phyloP scores from a whole-genome alignment of 163 green algal species.

The Scenedesmus sp. region DNA sequence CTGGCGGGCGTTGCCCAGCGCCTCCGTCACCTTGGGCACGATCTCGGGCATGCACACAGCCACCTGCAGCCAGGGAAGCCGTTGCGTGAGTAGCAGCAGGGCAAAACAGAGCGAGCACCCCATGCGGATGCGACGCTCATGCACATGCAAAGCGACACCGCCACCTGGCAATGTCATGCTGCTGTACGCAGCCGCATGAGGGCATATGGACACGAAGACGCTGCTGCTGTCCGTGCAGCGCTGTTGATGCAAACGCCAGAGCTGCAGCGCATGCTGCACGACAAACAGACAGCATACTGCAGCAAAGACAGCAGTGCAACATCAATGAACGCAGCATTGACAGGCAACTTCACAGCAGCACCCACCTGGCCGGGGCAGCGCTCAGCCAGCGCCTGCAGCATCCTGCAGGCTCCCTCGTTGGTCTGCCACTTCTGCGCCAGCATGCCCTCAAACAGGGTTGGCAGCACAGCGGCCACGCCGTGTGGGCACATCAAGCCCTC shows the following conservation, averaged over 20 bases:
- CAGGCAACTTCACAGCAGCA: neutral
- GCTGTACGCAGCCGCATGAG: too few relatives aligned
- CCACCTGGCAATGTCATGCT: too few relatives aligned
- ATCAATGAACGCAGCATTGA: neutral
- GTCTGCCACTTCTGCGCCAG: constrained; percentile 74
- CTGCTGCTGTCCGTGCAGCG: too few relatives aligned
- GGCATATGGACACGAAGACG: too few relatives aligned
- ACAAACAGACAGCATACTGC: too few relatives aligned
- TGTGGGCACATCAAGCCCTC: constrained; percentile 73
- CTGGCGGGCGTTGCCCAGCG: constrained; percentile 62
- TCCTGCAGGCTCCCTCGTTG: constrained; percentile 70
- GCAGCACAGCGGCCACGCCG: constrained; percentile 69
- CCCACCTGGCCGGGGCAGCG: constrained; percentile 53
- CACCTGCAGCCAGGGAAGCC: constrained; percentile 25
- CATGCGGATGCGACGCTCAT: too few relatives aligned
- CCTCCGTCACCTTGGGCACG: constrained; percentile 64
- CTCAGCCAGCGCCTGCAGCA: constrained; percentile 65
- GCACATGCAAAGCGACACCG: too few relatives aligned
- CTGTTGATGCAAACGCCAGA: too few relatives aligned
- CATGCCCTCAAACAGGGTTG: constrained; percentile 72
- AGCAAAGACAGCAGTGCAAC: too few relatives aligned
- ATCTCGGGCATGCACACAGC: constrained; percentile 75
- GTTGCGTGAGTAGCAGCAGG: constrained; percentile 9
- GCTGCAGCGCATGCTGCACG: too few relatives aligned
- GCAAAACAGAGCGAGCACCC: too few relatives aligned